These are phyloP conservation scores for Zarea fungicola DNA, from an alignment of 2,329 filamentous ascomycete species.

Conservation along the genomic window DNA sequence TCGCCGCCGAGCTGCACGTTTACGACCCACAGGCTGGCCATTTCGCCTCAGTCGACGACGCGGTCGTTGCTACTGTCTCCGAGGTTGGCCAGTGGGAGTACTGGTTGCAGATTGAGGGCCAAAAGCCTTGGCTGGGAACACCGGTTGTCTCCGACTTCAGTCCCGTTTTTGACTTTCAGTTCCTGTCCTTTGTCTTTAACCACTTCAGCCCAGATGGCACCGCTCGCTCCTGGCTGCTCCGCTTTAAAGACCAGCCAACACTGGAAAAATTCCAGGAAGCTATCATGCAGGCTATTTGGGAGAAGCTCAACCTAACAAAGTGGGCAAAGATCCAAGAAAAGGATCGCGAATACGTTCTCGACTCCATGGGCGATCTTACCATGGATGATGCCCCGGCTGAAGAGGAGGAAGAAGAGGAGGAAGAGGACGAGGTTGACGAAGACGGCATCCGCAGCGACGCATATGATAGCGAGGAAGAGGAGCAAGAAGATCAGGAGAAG, in stretches of 20 bases:
- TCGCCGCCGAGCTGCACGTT: constrained; percentile 81
- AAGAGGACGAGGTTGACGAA: constrained; percentile 50
- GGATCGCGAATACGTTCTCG: constrained; percentile 89
- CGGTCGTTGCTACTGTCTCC: constrained; percentile 72
- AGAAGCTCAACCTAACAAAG: constrained; percentile 88
- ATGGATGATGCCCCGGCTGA: constrained; percentile 69
- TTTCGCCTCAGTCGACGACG: constrained; percentile 73
- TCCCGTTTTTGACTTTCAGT: constrained; percentile 98
- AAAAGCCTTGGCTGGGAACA: constrained; percentile 80
- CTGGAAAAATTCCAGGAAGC: constrained; percentile 89
- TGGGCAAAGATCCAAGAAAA: constrained; percentile 91
- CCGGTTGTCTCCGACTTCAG: constrained; percentile 87
- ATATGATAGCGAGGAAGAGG: constrained; percentile 64
- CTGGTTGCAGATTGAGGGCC: constrained; percentile 80
- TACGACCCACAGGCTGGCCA: constrained; percentile 86
- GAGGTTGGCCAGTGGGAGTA: constrained; percentile 92
- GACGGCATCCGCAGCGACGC: constrained; percentile 66
- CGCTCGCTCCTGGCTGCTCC: constrained; percentile 90
- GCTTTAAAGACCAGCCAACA: constrained; percentile 78
- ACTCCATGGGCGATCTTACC: constrained; percentile 89
- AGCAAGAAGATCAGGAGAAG: constrained; percentile 64
- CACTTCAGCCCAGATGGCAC: constrained; percentile 85
- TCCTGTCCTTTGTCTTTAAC: constrained; percentile 98
- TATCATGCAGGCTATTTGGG: constrained; percentile 93
- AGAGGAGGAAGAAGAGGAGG: constrained; percentile 46